These are phyloP conservation scores for Sarocladiaceae sp. DNA, from an alignment of 2,329 filamentous ascomycete genomes.

Conservation along the genomic window DNA sequence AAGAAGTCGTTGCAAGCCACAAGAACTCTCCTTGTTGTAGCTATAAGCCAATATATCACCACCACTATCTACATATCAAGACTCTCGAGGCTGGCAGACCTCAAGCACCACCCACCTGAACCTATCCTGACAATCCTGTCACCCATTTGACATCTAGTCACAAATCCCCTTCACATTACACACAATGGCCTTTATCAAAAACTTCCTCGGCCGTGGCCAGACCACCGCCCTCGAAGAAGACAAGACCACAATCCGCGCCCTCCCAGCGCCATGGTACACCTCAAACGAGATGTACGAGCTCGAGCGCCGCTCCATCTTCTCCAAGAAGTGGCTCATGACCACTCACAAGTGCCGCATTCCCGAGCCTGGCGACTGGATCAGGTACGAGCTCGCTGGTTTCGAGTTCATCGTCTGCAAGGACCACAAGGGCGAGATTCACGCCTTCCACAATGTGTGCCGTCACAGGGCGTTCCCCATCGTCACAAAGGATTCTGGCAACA, in stretches of 20 bases:
- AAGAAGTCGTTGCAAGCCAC: background rate
- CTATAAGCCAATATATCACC: too few relatives aligned
- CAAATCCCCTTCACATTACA: background rate
- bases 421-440: slow-evolving; percentile 47
- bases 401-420: slow-evolving; percentile 50
- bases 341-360: slow-evolving; percentile 47
- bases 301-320: slow-evolving; percentile 53
- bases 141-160: background rate
- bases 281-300: slow-evolving; percentile 52
- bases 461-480: slow-evolving; percentile 59
- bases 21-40: too few relatives aligned
- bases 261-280: slow-evolving; percentile 49
- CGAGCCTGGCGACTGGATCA: slow-evolving; percentile 52
- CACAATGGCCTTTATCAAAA: slow-evolving; percentile 21
- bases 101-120: too few relatives aligned
- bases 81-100: too few relatives aligned
- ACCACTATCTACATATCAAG: too few relatives aligned
- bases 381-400: slow-evolving; percentile 51
- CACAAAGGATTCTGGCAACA: slow-evolving; percentile 35
- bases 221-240: slow-evolving; percentile 15
- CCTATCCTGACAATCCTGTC: too few relatives aligned
- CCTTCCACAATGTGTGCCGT: slow-evolving; percentile 60
- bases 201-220: slow-evolving; percentile 27
- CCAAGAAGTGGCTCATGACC: slow-evolving; percentile 50
- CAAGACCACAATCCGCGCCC: slow-evolving; percentile 26